Conservation (phyloP, 1,139 yeast genomes). For the Yamadazyma epiphylla region DNA sequence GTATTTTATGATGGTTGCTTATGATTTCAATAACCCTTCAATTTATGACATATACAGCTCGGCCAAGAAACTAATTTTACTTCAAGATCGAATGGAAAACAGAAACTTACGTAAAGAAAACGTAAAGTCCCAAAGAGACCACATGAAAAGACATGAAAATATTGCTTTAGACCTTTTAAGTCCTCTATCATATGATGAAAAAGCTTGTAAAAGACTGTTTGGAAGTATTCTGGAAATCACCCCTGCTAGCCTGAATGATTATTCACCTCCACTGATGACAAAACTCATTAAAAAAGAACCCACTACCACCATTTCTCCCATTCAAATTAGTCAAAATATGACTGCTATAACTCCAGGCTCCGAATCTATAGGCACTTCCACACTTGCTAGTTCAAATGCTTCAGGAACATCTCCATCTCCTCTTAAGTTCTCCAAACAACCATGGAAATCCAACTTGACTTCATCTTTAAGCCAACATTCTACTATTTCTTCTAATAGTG, state of each 20-base stretch:
- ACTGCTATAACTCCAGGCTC: conserved; percentile 5
- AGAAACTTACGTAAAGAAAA: conserved; percentile 37
- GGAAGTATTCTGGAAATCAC: conserved; percentile 16
- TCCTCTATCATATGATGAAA: conserved; percentile 25
- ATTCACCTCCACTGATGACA: conserved; percentile 17
- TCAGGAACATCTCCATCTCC: conserved; percentile 3
- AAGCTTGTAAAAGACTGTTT: conserved; percentile 1
- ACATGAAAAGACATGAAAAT: conserved; percentile 5
- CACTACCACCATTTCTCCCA: conserved; percentile 13
- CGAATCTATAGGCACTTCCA: too few relatives aligned
- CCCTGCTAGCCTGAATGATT: conserved; percentile 27
- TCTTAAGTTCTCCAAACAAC: conserved; percentile 6
- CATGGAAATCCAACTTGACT: conserved; percentile 32
- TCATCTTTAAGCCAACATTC: conserved; percentile 21
- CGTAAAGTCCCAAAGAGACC: conserved; percentile 20
- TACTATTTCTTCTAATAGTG: conserved; percentile 2
- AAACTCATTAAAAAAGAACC: conserved; percentile 11
- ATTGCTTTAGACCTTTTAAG: conserved; percentile 34
- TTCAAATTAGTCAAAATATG: conserved; percentile 7
- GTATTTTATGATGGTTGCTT: conserved; percentile 3
- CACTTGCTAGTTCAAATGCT: too few relatives aligned
- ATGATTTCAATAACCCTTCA: conserved; percentile 26
- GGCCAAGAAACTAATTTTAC: conserved; percentile 37
- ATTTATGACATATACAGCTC: conserved; percentile 42
- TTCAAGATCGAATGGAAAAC: conserved; percentile 42